Conservation (phyloP, 805 yeast genomes). For the Saturnispora ahearnii region DNA sequence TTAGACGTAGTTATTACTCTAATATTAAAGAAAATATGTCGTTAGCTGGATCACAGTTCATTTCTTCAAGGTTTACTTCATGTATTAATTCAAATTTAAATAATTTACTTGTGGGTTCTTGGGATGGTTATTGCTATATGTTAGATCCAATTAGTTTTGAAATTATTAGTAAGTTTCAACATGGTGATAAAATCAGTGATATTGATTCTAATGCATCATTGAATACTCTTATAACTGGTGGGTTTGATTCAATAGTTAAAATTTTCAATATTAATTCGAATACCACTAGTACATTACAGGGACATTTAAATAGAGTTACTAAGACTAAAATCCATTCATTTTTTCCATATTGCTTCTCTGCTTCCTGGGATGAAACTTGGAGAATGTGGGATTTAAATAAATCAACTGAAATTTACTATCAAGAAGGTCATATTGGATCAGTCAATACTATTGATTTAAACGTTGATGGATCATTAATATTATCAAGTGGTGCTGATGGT, state of each 20-base stretch:
- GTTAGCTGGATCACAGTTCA: conserved; percentile 59
- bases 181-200: conserved; percentile 61
- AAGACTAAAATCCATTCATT: conserved; percentile 58
- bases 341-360: conserved; percentile 47
- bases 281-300: conserved; percentile 19
- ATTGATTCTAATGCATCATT: conserved; percentile 46
- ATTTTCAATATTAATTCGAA: conserved; percentile 7
- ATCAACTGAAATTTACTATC: conserved; percentile 45
- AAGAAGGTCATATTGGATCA: conserved; percentile 81
- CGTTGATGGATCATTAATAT: conserved; percentile 66
- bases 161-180: conserved; percentile 28
- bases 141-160: conserved; percentile 29
- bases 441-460: conserved; percentile 57
- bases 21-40: conserved; percentile 29
- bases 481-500: conserved; percentile 74
- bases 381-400: conserved; percentile 68
- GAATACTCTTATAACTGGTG: conserved; percentile 31
- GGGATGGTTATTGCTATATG: conserved; percentile 68
- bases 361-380: conserved; percentile 86
- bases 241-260: conserved; percentile 35
- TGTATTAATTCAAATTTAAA: conserved; percentile 38
- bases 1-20: conserved; percentile 14
- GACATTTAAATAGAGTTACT: conserved; percentile 51
- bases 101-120: conserved; percentile 59
- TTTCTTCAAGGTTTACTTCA: conserved; percentile 63